Evolutionary conservation across 2,329 filamentous ascomycete species (phyloP).

Genomic region (Macrophomina pseudophaseolina): DNA sequence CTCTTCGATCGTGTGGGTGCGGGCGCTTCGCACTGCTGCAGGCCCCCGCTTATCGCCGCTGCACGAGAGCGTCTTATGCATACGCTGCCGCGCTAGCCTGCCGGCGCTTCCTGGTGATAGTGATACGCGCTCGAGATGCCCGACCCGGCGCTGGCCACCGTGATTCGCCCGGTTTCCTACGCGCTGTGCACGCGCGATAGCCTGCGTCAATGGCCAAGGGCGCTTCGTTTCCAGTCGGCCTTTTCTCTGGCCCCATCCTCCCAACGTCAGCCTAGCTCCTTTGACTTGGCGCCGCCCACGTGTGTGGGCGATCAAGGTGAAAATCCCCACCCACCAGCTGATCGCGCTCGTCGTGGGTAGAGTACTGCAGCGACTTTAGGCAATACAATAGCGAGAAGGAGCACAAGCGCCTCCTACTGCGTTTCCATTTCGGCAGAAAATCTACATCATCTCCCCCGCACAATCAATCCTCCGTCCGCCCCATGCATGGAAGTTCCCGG

Average conservation of each 20-base stretch:
- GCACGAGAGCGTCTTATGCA: slow-evolving; percentile 11
- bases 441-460: slow-evolving; percentile 9
- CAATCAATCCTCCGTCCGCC: background rate
- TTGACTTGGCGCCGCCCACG: background rate
- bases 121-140: slow-evolving; percentile 18
- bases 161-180: slow-evolving; percentile 10
- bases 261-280: slow-evolving; percentile 17
- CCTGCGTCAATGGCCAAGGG: slow-evolving; percentile 7
- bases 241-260: background rate
- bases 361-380: background rate
- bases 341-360: background rate
- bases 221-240: slow-evolving; percentile 14
- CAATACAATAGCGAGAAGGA: background rate
- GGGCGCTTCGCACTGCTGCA: background rate
- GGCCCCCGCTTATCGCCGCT: slow-evolving; percentile 24
- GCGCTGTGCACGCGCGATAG: slow-evolving; percentile 20
- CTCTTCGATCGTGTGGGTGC: slow-evolving; percentile 8
- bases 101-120: slow-evolving; percentile 19
- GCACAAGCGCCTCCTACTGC: slow-evolving; percentile 1
- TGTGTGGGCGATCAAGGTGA: slow-evolving; percentile 1
- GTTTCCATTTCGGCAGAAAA: slow-evolving; percentile 15
- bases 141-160: slow-evolving; percentile 1
- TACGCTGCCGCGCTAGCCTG: slow-evolving; percentile 4
- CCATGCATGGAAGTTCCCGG: slow-evolving; percentile 18
- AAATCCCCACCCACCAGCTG: slow-evolving; percentile 11